Percentiles rank a stretch among this genome's conserved stretches.
Evolutionary conservation across 2,329 filamentous ascomycete genomes (phyloP).

Genomic region (Simplicillium aogashimaense): DNA sequence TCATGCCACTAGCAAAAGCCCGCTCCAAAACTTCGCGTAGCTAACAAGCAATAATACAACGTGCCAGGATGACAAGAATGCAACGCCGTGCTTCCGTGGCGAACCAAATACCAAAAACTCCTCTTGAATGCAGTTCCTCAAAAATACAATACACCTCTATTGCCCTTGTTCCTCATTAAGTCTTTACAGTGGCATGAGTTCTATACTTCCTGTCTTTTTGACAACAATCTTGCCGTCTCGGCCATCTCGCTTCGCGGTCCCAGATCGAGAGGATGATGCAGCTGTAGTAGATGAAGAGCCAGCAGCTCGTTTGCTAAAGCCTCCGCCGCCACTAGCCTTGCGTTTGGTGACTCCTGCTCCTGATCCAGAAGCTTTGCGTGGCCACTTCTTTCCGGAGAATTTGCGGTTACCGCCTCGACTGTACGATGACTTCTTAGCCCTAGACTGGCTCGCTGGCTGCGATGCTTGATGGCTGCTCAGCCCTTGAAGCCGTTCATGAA

Average conservation of each 20-base stretch:
- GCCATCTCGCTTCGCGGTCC: slow-evolving; percentile 13
- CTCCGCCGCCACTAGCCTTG: slow-evolving; percentile 14
- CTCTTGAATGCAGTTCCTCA: neutral
- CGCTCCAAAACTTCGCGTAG: too few species aligned
- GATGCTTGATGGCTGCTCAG: slow-evolving; percentile 13
- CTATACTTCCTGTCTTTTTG: slow-evolving; percentile 23
- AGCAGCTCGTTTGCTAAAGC: slow-evolving; percentile 17
- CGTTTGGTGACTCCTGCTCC: slow-evolving; percentile 17
- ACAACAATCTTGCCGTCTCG: slow-evolving; percentile 18
- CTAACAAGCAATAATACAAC: neutral
- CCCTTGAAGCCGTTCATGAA: slow-evolving; percentile 19
- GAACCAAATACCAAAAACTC: neutral
- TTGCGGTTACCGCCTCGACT: slow-evolving; percentile 16
- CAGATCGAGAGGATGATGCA: slow-evolving; percentile 10
- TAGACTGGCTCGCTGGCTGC: slow-evolving; percentile 11
- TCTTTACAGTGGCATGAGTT: slow-evolving; percentile 25
- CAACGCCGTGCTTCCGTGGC: too few species aligned
- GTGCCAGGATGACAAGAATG: neutral
- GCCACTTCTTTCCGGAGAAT: slow-evolving; percentile 18
- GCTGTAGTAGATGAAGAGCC: slow-evolving; percentile 13
- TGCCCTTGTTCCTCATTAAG: neutral
- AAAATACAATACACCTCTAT: neutral
- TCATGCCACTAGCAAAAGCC: too few species aligned
- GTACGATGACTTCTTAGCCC: slow-evolving; percentile 12
- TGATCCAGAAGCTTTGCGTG: slow-evolving; percentile 15